Evolutionary conservation across 495 filamentous ascomycete genomes (phyloP), one percentile per base, ranked within the genome.

Genomic region (Lasiosphaeria ovina): DNA sequence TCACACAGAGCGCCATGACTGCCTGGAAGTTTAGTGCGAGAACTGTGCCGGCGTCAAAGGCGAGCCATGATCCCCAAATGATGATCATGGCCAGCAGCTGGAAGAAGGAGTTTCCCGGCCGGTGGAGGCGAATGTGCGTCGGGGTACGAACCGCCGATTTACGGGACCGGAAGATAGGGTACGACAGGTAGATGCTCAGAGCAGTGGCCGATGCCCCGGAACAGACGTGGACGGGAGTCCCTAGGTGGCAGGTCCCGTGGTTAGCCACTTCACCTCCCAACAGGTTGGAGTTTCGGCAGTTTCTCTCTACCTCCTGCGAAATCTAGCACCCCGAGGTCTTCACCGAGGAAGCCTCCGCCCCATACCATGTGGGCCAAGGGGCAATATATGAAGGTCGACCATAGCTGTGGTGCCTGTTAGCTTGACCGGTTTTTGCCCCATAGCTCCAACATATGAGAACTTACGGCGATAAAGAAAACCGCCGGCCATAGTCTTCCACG

Each of bases 51-150:
- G 93, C 93, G 77, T 97, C 96, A 81, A 97, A 97, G 36, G 91
- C 93, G 55, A 97, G 77, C 93, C 93, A 97, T 59, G 93, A 92
- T 66, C 96, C 96, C 93, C 93, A 97, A 51, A 97, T 87, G 71
- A 97, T 85, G 57, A 93, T 84, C 7, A 93, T 93, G 35, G 93
- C 89, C 2, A 70, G 32, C 0, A 70, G 55, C 60, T 70, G 67
- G 62, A 59, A 70, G 55, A 70, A 70, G 35, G 67, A 70, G 58
- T 66, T 67, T 10, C 67, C 67, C 0, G 67, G 67, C 0, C 67
- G 67, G 48, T 70, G 67, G 62, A 97, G 86, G 10, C 92, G 87
- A 71, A 97, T 97, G 61, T 96, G 81, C 3, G 92, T 94, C 5
- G 89, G 88, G 54, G 87, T 83, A 45, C 91, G 84, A 81, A 93